Base-by-base conservation (phyloP, 2,329 filamentous ascomycete genomes). In the Colletotrichum sp. region DNA sequence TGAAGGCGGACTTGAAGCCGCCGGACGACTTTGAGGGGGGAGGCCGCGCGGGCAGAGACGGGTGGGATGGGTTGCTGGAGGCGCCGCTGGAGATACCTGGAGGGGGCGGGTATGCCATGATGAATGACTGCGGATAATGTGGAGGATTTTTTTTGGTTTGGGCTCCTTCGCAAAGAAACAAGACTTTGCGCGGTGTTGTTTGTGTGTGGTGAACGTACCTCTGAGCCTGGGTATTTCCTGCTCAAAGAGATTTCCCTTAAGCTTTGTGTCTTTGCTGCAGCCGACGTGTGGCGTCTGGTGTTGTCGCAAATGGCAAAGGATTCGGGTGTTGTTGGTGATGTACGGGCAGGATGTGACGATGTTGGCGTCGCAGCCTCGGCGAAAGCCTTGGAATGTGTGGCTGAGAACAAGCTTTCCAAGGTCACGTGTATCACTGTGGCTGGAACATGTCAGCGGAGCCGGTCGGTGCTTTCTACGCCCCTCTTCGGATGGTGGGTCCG, bases 21-120 rank as follows among this genome's bases (percentile, higher is more conserved):
- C 81, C 84, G 15, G 84, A 81, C 39, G 83, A 80, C 78, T 85
- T 86, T 78, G 92, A 88, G 69, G 92, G 91, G 57, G 95, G 95
- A 77, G 95, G 95, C 80, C 94, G 93, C 78, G 95, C 92, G 79
- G 95, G 95, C 52, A 98, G 93, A 80, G 94, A 95, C 60, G 91
- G 90, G 81, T 91, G 87, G 39, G 85, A 81, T 80, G 85, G 79
- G 34, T 76, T 75, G 59, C 69, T 85, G 81, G 87, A 85, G 81
- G 83, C 66, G 71, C 75, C 81, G 84, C 82, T 82, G 84, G 88
- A 84, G 85, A 91, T 87, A 92, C 94, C 94, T 95, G 95, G 94
- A 94, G 94, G 94, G 84, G 93, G 93, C 87, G 94, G 93, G 90
- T 95, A 95, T 87, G 94, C 93, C 95, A 96, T 96, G 90, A 92